These are phyloP conservation scores for Solanum chilense DNA, from an alignment of 257 asterid species.

Conservation along the genomic window DNA sequence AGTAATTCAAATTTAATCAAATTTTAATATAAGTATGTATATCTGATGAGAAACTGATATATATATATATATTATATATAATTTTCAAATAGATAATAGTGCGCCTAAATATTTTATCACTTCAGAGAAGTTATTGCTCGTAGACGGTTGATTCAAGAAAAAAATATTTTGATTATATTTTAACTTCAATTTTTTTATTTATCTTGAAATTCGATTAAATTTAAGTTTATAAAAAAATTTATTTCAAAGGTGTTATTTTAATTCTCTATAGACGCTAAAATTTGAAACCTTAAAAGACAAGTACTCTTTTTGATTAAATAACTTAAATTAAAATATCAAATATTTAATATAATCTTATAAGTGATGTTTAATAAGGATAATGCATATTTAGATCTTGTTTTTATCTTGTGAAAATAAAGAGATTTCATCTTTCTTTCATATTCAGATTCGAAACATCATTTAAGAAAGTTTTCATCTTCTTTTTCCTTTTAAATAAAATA, in stretches of 20 bases:
- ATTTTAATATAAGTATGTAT: accelerated
- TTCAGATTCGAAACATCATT: background rate
- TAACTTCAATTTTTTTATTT: no score
- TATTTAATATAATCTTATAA: no score
- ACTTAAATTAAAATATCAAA: no score
- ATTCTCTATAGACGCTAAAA: background rate
- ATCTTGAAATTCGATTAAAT: no score
- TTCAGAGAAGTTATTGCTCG: background rate
- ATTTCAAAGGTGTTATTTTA: no score
- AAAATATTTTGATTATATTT: no score
- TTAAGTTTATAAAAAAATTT: no score
- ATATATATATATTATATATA: no score
- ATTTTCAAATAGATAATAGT: background rate
- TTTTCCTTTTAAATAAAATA: background rate
- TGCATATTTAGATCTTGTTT: background rate
- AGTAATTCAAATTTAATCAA: accelerated
- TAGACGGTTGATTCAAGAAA: no score
- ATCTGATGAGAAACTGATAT: accelerated
- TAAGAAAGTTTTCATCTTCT: background rate
- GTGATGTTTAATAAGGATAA: background rate
- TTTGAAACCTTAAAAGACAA: background rate
- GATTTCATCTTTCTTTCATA: background rate
- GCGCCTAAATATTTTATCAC: background rate
- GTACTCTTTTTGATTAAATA: no score
- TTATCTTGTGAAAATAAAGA: background rate